These are phyloP conservation scores for Glycyrrhiza uralensis DNA, from an alignment of 306 rosid genomes.

Conservation along the genomic window DNA sequence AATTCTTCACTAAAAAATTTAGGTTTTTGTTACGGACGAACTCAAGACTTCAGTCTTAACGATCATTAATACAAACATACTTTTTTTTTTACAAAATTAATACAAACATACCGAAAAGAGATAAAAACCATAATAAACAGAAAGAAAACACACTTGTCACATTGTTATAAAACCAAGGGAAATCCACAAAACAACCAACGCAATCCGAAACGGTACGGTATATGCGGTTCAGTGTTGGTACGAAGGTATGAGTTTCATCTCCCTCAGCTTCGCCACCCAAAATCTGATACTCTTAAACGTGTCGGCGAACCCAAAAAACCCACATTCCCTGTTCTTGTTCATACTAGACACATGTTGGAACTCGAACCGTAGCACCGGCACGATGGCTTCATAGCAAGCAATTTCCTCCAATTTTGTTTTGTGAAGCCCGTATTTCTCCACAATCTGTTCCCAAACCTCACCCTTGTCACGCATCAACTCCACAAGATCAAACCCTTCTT, in stretches of 20 bases:
- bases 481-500: conserved; percentile 28
- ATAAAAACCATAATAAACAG: too few relatives aligned
- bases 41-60: too few relatives aligned
- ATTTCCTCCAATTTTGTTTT: conserved; percentile 40
- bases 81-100: too few relatives aligned
- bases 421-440: conserved; percentile 34
- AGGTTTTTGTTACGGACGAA: too few relatives aligned
- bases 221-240: neutral
- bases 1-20: too few relatives aligned
- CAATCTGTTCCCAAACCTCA: conserved; percentile 39
- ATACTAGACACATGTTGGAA: conserved; percentile 49
- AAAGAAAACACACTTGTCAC: too few relatives aligned
- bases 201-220: too few relatives aligned
- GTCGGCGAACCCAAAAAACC: conserved; percentile 27
- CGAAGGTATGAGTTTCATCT: conserved; percentile 43
- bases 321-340: conserved; percentile 41
- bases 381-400: neutral
- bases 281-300: conserved; percentile 27
- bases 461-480: conserved; percentile 41
- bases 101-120: too few relatives aligned
- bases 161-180: too few relatives aligned
- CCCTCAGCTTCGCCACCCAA: conserved; percentile 19
- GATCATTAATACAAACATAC: too few relatives aligned
- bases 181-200: too few relatives aligned
- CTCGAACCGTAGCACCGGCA: neutral